Conservation (phyloP, 2,329 filamentous ascomycete genomes). For the Botrytis sinoallii region DNA sequence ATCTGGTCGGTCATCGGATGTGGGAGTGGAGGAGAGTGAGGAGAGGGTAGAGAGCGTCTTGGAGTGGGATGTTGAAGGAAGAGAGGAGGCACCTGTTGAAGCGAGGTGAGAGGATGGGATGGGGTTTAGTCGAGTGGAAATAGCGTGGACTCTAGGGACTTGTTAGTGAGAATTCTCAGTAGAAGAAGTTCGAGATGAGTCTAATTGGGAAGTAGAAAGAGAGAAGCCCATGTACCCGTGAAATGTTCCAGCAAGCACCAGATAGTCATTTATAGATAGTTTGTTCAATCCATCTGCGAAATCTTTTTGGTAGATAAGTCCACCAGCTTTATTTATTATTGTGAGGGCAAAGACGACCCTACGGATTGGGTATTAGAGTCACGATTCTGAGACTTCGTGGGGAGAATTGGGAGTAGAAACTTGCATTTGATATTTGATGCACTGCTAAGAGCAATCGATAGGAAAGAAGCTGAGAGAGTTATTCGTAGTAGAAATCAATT, state of each 20-base stretch:
- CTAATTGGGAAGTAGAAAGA: constrained; percentile 22
- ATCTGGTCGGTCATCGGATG: constrained; percentile 49
- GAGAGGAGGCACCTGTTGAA: constrained; percentile 17
- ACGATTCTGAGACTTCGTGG: not conserved
- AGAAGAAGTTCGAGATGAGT: not conserved
- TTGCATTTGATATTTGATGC: constrained; percentile 4
- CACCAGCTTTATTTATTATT: constrained; percentile 98
- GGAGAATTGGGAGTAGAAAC: not conserved
- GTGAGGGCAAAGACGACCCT: constrained; percentile 96
- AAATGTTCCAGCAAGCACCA: constrained; percentile 95
- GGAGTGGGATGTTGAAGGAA: constrained; percentile 56
- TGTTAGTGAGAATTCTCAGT: constrained; percentile 13
- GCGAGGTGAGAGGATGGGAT: constrained; percentile 10
- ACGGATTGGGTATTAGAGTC: not conserved
- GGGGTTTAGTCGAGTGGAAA: constrained; percentile 37
- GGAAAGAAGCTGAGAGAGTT: not conserved
- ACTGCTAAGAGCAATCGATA: not conserved
- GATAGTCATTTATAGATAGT: constrained; percentile 91
- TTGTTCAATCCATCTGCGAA: constrained; percentile 86
- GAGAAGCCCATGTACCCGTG: constrained; percentile 70
- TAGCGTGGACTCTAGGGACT: constrained; percentile 60
- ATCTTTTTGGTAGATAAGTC: constrained; percentile 91
- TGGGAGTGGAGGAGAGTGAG: constrained; percentile 47
- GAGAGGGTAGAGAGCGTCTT: constrained; percentile 64
- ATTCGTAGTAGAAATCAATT: not conserved